phyloP scores from a whole-genome alignment of 257 asterid species.

The Cynanchum wilfordii region DNA sequence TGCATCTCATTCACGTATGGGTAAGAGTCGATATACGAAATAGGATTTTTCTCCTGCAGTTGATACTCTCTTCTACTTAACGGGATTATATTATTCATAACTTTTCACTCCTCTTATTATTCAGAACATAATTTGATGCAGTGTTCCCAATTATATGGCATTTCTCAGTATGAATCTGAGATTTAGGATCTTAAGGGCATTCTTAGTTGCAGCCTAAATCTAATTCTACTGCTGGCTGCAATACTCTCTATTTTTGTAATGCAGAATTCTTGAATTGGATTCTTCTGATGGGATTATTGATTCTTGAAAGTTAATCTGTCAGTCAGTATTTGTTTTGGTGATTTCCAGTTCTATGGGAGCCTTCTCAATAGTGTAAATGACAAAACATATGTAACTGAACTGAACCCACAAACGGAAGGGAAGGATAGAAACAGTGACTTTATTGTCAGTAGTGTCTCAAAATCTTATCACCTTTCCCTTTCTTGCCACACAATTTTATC shows the following conservation, averaged over 20 bases:
- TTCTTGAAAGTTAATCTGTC: not conserved
- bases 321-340: no score
- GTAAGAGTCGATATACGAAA: conserved; percentile 9
- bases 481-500: not conserved
- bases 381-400: not conserved
- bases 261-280: not conserved
- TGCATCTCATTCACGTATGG: conserved; percentile 10
- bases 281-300: not conserved
- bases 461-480: not conserved
- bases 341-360: not conserved
- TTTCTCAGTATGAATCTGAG: not conserved
- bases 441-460: no score
- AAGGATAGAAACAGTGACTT: not conserved
- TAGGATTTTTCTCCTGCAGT: not conserved
- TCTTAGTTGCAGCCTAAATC: not conserved
- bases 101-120: not conserved
- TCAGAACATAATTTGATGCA: conserved; percentile 3
- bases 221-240: not conserved
- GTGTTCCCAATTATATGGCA: not conserved
- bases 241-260: not conserved
- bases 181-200: not conserved
- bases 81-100: not conserved
- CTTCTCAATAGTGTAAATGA: not conserved
- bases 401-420: not conserved
- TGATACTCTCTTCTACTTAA: not conserved